A percentile compares a stretch with the other conserved stretches of the same genome.
phyloP scores from a whole-genome alignment of 2,329 filamentous ascomycete genomes.

The Fusarium sp. region DNA sequence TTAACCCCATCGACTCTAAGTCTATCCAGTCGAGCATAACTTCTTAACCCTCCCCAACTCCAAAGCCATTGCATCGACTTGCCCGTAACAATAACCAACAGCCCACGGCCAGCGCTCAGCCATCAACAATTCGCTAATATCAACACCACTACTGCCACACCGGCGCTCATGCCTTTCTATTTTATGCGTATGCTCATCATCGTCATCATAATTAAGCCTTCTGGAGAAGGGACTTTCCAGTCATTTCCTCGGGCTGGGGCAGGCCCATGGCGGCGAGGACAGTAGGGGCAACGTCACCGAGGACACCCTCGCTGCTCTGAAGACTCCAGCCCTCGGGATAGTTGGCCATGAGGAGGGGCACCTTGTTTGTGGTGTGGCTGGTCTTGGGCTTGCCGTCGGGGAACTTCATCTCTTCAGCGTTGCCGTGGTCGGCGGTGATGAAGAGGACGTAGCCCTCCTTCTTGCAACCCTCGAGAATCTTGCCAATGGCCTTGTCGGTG shows the following conservation, averaged over 20 bases:
- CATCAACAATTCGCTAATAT: slow-evolving; percentile 34
- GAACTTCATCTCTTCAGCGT: slow-evolving; percentile 99
- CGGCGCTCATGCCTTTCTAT: slow-evolving; percentile 10
- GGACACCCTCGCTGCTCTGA: slow-evolving; percentile 85
- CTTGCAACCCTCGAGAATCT: slow-evolving; percentile 93
- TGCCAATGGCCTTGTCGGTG: slow-evolving; percentile 93
- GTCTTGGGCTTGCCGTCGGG: slow-evolving; percentile 97
- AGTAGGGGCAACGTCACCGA: slow-evolving; percentile 97
- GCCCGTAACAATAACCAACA: slow-evolving; percentile 30
- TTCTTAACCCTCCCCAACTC: slow-evolving; percentile 41
- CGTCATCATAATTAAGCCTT: slow-evolving; percentile 64
- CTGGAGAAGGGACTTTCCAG: slow-evolving; percentile 82
- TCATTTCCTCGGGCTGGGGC: slow-evolving; percentile 91
- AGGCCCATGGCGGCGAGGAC: slow-evolving; percentile 91
- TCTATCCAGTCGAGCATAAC: slow-evolving; percentile 32
- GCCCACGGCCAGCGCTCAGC: slow-evolving; percentile 28
- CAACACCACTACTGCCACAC: slow-evolving; percentile 24
- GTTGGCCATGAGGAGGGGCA: slow-evolving; percentile 98
- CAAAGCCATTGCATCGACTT: slow-evolving; percentile 32
- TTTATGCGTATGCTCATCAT: slow-evolving; percentile 10
- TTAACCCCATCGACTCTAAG: slow-evolving; percentile 27
- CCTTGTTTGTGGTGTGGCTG: slow-evolving; percentile 96
- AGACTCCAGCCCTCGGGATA: slow-evolving; percentile 89
- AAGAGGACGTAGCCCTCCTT: slow-evolving; percentile 93
- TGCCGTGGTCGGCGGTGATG: slow-evolving; percentile 96